These are phyloP conservation scores for Ciborinia camelliae DNA, from an alignment of 2,329 filamentous ascomycete genomes.

Conservation along the genomic window DNA sequence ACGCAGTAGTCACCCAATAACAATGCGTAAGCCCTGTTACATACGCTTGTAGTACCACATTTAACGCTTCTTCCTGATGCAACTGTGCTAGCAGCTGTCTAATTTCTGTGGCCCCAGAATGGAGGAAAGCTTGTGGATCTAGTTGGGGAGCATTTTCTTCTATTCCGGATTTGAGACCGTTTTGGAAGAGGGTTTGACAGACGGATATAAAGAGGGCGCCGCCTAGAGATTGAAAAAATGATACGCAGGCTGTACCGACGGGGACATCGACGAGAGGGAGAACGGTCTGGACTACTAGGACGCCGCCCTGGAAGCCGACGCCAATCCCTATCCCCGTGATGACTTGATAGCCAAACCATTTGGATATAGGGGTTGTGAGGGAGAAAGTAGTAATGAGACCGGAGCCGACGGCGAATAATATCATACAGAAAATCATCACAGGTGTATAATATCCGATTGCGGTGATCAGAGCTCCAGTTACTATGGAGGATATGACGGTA, in stretches of 20 bases:
- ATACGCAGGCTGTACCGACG: constrained; percentile 49
- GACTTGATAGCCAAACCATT: constrained; percentile 59
- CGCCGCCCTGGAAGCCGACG: constrained; percentile 30
- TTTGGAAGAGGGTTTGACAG: constrained; percentile 64
- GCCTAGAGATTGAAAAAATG: constrained; percentile 63
- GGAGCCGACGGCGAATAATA: constrained; percentile 40
- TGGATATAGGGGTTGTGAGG: constrained; percentile 41
- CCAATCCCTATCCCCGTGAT: constrained; percentile 37
- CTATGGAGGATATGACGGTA: constrained; percentile 43
- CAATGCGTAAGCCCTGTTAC: constrained; percentile 52
- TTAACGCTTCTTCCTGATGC: constrained; percentile 42
- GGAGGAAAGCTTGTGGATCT: constrained; percentile 48
- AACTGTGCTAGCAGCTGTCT: constrained; percentile 43
- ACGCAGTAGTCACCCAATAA: constrained; percentile 51
- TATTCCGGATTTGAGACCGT: constrained; percentile 55
- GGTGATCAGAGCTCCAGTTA: constrained; percentile 40
- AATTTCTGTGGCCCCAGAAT: constrained; percentile 52
- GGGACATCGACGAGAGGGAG: constrained; percentile 49
- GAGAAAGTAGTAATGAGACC: constrained; percentile 45
- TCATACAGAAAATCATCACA: constrained; percentile 42
- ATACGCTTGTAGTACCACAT: constrained; percentile 51
- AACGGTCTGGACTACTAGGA: constrained; percentile 47
- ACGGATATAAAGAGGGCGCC: constrained; percentile 64
- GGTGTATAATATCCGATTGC: constrained; percentile 47
- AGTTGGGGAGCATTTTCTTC: constrained; percentile 44